Evolutionary conservation across 768 basidiomycete species (phyloP), one percentile per base, ranked within the genome.

Genomic region (Panaeolus cyanescens): DNA sequence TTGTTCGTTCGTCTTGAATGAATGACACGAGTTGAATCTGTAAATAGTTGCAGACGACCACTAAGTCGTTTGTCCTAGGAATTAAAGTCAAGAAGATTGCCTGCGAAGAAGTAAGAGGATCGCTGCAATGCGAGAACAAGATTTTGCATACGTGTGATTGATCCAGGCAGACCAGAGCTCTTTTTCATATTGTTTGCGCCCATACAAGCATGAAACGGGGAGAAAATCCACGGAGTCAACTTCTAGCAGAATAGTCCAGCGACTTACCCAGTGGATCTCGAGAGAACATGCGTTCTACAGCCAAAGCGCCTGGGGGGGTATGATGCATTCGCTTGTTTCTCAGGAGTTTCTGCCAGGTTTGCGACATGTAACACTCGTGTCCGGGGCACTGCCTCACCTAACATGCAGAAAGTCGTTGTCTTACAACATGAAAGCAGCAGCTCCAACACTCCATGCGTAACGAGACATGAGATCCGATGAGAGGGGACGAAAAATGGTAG

Each of bases 291-390:
- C 45, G 45, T 50, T 28, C 45, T 20, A 50, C 45, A 50, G 22
- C 45, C 45, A 50, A 20, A 50, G 45, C 45, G 45, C 45, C 25
- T 50, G 12, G 45, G 25, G n/a, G 25, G 45, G 7, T 50, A 28
- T 28, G 12, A 28, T 28, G 9, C 15, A 50, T 50, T 50, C 13
- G 25, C 45, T 5, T 28, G 28, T 50, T 50, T 50, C 25, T 50
- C 45, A 50, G 45, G 45, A 50, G 45, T 50, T 13, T 50, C 30
- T 17, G 25, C 25, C 45, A 50, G 25, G 12, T 13, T 50, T 50
- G 45, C 45, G 45, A 50, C 45, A 50, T 50, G 45, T 50, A 25
- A 50, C 45, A 50, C 45, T 50, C 45, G 25, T 50, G 45, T 50
- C 45, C 45, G 45, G 45, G 45, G 25, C 45, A 50, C 45, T 50